Base-by-base conservation (phyloP, 2,329 filamentous ascomycete genomes). In the Epichloe scottii region DNA sequence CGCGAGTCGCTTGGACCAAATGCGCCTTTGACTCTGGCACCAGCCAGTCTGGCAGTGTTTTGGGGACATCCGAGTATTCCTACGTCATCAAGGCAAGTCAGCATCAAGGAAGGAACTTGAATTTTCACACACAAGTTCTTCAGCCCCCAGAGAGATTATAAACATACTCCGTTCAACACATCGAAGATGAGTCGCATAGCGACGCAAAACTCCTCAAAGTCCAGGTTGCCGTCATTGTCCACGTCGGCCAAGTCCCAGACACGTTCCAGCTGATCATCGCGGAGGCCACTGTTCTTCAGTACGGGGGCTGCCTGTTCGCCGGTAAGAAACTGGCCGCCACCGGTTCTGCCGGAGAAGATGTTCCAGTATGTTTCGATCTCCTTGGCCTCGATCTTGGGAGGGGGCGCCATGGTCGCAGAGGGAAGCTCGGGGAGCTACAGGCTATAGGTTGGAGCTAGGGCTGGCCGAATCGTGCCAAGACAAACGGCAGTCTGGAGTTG, bases 191-290 rank as follows among this genome's bases (percentile, higher is more conserved):
- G 74, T 63, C 93, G 82, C 93, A 98, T 98, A 39, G 90, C 93
- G 53, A 98, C 93, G 68, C 93, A 98, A 68, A 98, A 98, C 75
- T 98, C 93, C 72, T 98, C 93, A 73, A 98, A 98, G 71, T 98
- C 93, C 50, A 98, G 76, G 69, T 94, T 94, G 56, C 93, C 93
- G 72, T 98, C 93, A 60, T 90, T 90, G 70, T 98, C 93, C 55
- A 98, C 89, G 66, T 98, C 93, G 53, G 93, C 89, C 56, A 98
- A 77, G 64, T 98, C 93, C 93, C 93, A 98, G 56, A 98, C 88
- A 60, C 84, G 81, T 72, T 97, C 93, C n/a, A 98, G 83, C 71
- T 98, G 91, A 63, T 78, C 76, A 62, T 82, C 78, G 51, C 76
- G 74, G 55, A 82, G 67, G 12, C 78, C 78, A 57, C 77, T 81